phyloP scores from a whole-genome alignment of 2,329 filamentous ascomycete genomes.

The Nectriaceae sp. region DNA sequence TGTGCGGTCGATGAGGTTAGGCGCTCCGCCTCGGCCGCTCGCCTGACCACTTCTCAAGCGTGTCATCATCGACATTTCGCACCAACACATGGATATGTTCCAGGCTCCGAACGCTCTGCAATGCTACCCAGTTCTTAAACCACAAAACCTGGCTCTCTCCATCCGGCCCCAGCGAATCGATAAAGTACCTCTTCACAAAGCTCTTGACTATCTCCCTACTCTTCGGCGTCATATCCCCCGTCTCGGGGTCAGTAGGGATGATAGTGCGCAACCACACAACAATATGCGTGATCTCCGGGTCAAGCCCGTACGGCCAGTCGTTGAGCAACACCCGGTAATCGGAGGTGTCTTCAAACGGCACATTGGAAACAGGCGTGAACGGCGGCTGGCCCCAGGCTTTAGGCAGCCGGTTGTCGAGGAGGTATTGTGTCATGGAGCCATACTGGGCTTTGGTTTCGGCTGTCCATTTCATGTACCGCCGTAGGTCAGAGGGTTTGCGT shows the following conservation, averaged over 20 bases:
- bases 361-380: conserved; percentile 51
- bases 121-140: conserved; percentile 92
- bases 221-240: conserved; percentile 71
- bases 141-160: conserved; percentile 65
- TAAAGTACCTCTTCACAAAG: conserved; percentile 73
- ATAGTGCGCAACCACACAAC: conserved; percentile 89
- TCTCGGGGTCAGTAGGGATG: conserved; percentile 70
- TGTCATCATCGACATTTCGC: conserved; percentile 52
- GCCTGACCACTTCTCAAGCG: conserved; percentile 56
- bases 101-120: conserved; percentile 85
- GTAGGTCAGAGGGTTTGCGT: conserved; percentile 77
- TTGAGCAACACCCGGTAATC: conserved; percentile 77
- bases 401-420: conserved; percentile 71
- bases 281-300: conserved; percentile 69
- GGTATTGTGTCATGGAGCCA: conserved; percentile 78
- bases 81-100: conserved; percentile 87
- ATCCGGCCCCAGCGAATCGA: conserved; percentile 52
- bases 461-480: conserved; percentile 78
- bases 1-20: too few species aligned
- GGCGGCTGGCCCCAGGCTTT: conserved; percentile 64
- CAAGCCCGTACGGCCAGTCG: conserved; percentile 90
- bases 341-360: conserved; percentile 54
- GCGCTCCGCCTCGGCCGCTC: conserved; percentile 39
- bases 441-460: conserved; percentile 69
- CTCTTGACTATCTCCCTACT: conserved; percentile 64